Evolutionary conservation across 768 basidiomycete genomes (phyloP).

Genomic region (Leccinum truebloodii): DNA sequence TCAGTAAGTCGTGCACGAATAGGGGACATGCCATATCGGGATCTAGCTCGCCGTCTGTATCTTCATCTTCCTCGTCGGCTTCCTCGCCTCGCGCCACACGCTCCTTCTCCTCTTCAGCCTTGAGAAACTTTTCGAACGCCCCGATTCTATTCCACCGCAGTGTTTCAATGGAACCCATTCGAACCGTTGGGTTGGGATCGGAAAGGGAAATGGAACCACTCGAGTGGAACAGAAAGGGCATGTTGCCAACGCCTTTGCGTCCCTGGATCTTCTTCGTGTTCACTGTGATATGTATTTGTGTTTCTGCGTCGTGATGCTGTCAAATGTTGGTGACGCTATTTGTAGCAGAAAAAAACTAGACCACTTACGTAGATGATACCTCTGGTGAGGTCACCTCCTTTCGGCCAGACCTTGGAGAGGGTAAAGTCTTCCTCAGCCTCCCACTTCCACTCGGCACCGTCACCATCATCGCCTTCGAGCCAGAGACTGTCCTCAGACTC

Average conservation of each 20-base stretch:
- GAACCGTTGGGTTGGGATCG: slow-evolving; percentile 23
- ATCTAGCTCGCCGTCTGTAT: slow-evolving; percentile 29
- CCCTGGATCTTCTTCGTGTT: slow-evolving; percentile 52
- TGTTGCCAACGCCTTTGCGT: slow-evolving; percentile 60
- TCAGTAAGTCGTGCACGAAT: not conserved
- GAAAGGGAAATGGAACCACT: slow-evolving; percentile 39
- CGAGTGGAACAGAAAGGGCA: slow-evolving; percentile 60
- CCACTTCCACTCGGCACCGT: slow-evolving; percentile 61
- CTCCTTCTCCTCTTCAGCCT: slow-evolving; percentile 31
- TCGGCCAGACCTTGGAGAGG: slow-evolving; percentile 58
- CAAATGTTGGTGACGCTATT: not conserved
- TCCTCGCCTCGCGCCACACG: slow-evolving; percentile 17
- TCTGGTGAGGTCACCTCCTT: slow-evolving; percentile 39
- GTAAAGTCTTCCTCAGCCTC: slow-evolving; percentile 68
- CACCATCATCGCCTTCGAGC: slow-evolving; percentile 30
- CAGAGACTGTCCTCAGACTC: slow-evolving; percentile 35
- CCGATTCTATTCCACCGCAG: slow-evolving; percentile 33
- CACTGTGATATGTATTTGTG: slow-evolving; percentile 61
- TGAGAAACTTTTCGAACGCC: slow-evolving; percentile 28
- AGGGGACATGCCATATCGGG: slow-evolving; percentile 28
- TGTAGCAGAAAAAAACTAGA: not conserved
- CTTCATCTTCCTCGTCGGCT: slow-evolving; percentile 24
- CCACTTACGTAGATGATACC: slow-evolving; percentile 65
- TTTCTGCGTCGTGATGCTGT: slow-evolving; percentile 54
- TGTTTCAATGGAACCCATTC: slow-evolving; percentile 25